These are phyloP conservation scores for Clavariopsis aquatica DNA, from an alignment of 495 filamentous ascomycete genomes.

Conservation along the genomic window DNA sequence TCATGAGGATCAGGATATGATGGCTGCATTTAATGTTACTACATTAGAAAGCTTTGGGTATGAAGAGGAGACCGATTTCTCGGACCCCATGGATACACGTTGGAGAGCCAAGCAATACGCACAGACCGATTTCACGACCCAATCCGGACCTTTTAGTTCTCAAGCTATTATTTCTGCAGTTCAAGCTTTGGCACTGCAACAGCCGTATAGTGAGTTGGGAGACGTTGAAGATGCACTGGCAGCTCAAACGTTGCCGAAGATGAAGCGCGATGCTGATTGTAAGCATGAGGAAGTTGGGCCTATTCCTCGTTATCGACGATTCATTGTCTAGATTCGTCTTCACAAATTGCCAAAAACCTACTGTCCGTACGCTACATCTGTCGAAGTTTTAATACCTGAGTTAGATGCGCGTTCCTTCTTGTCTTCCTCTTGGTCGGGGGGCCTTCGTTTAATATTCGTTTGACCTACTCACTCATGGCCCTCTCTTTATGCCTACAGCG, in stretches of 20 bases:
- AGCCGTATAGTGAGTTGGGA: slow-evolving; percentile 27
- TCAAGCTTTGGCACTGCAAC: slow-evolving; percentile 5
- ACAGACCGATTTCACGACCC: slow-evolving; percentile 4
- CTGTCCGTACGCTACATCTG: neutral
- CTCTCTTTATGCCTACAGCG: too few species aligned
- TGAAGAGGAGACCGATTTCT: slow-evolving; percentile 47
- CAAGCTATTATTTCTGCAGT: slow-evolving; percentile 16
- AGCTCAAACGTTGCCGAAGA: neutral
- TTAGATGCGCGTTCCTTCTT: too few species aligned
- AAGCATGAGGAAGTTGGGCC: neutral
- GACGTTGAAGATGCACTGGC: slow-evolving; percentile 16
- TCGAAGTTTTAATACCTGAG: neutral
- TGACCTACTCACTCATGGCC: too few species aligned
- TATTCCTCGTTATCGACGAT: slow-evolving; percentile 12
- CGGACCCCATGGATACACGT: slow-evolving; percentile 43
- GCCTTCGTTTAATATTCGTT: too few species aligned
- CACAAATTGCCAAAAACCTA: neutral
- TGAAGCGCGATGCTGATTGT: neutral
- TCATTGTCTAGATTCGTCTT: slow-evolving; percentile 7
- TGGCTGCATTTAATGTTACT: slow-evolving; percentile 61
- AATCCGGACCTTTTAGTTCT: slow-evolving; percentile 19
- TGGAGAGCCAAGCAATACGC: slow-evolving; percentile 36
- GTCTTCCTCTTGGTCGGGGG: too few species aligned
- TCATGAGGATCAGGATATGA: slow-evolving; percentile 64
- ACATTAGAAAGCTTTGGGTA: slow-evolving; percentile 51